These are phyloP conservation scores for Ceratocystis alfenasii DNA, from an alignment of 2,329 filamentous ascomycete species.

Conservation along the genomic window DNA sequence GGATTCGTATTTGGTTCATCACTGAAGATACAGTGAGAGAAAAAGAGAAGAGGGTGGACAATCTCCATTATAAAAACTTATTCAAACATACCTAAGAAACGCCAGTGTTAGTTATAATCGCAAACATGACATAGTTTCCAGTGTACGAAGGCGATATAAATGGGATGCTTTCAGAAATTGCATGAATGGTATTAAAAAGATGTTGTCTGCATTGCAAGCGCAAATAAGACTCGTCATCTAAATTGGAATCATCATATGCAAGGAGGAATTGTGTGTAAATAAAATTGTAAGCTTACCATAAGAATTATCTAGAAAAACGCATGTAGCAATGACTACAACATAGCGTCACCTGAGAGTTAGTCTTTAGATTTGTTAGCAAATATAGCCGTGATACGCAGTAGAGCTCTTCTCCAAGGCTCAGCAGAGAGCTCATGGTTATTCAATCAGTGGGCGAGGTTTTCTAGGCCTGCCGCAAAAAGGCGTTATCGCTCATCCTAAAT, in stretches of 20 bases:
- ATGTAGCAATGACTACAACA: neutral
- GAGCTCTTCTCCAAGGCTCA: neutral
- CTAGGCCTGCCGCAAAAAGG: slow-evolving; percentile 97
- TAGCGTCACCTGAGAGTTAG: neutral
- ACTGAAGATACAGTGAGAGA: slow-evolving; percentile 14
- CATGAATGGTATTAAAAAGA: slow-evolving; percentile 62
- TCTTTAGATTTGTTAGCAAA: neutral
- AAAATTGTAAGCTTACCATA: slow-evolving; percentile 18
- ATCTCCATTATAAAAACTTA: neutral
- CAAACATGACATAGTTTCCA: neutral
- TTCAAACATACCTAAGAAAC: neutral
- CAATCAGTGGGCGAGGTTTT: slow-evolving; percentile 98
- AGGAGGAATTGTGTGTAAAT: neutral
- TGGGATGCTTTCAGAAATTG: slow-evolving; percentile 37
- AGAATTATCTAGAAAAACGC: neutral
- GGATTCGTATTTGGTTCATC: slow-evolving; percentile 46
- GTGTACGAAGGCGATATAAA: neutral
- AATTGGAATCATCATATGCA: slow-evolving; percentile 33
- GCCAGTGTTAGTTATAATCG: neutral
- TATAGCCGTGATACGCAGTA: neutral
- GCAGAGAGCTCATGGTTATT: slow-evolving; percentile 1
- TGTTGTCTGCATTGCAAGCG: slow-evolving; percentile 59
- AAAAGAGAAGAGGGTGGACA: neutral
- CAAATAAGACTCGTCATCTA: slow-evolving; percentile 74
- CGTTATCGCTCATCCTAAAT: slow-evolving; percentile 62